phyloP scores from a whole-genome alignment of 805 yeast genomes.

The Pichia exigua region DNA sequence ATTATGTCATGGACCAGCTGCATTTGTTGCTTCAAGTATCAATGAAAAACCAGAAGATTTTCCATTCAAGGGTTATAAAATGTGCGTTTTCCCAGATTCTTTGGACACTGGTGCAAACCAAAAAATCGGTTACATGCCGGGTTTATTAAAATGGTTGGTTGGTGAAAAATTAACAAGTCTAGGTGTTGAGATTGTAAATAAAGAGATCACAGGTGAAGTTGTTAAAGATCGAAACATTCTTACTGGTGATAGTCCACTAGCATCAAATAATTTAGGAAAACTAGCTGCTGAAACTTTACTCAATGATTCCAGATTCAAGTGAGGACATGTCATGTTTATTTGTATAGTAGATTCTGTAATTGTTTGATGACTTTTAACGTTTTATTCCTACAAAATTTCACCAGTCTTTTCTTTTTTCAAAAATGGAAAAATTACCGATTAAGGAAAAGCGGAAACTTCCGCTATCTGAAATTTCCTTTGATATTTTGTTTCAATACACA shows the following conservation, averaged over 20 bases:
- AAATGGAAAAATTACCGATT: background rate
- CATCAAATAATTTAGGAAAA: conserved; percentile 9
- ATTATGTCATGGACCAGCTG: conserved; percentile 9
- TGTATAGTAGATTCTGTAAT: too few relatives aligned
- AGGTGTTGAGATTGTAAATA: conserved; percentile 5
- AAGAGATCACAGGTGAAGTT: conserved; percentile 7
- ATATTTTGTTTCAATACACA: too few relatives aligned
- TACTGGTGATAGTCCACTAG: conserved; percentile 10
- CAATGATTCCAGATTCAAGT: conserved; percentile 12
- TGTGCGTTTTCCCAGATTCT: conserved; percentile 10
- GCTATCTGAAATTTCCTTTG: background rate
- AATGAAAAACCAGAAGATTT: conserved; percentile 3
- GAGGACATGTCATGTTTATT: too few relatives aligned
- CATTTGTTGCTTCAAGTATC: conserved; percentile 5
- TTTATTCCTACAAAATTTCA: too few relatives aligned
- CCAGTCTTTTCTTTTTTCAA: too few relatives aligned
- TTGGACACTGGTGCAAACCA: conserved; percentile 9
- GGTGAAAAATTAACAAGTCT: conserved; percentile 3
- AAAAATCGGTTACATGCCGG: conserved; percentile 10
- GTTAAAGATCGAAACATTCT: conserved; percentile 4
- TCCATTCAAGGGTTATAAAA: conserved; percentile 6
- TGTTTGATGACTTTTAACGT: too few relatives aligned
- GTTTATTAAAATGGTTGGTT: conserved; percentile 9
- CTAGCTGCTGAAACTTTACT: conserved; percentile 8
- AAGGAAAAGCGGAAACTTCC: background rate